Evolutionary conservation across 2,329 filamentous ascomycete genomes (phyloP).

Genomic region (Phialophora tarda): DNA sequence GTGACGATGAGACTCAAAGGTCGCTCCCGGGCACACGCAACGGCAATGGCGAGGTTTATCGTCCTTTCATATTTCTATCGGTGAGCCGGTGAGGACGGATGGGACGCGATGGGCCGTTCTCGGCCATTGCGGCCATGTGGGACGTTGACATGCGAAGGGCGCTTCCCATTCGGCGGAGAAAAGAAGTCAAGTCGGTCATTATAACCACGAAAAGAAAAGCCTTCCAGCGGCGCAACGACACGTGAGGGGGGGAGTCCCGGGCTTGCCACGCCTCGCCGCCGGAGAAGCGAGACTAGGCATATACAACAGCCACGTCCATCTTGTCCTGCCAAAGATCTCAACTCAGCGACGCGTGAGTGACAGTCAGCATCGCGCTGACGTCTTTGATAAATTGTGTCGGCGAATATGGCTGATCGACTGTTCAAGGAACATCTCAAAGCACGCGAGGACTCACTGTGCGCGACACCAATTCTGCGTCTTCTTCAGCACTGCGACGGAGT

Average conservation of each 20-base stretch:
- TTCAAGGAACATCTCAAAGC: too few species aligned
- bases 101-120: neutral
- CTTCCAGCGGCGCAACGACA: constrained; percentile 2
- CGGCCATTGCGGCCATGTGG: neutral
- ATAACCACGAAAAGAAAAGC: constrained; percentile 8
- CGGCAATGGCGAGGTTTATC: neutral
- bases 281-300: too few species aligned
- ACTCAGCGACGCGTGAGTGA: too few species aligned
- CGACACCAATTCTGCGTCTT: too few species aligned
- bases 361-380: too few species aligned
- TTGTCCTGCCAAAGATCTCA: too few species aligned
- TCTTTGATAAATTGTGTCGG: too few species aligned
- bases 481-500: too few species aligned
- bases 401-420: too few species aligned
- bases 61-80: constrained; percentile 4
- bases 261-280: neutral
- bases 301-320: too few species aligned
- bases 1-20: neutral
- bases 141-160: neutral
- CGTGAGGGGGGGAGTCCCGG: constrained; percentile 1
- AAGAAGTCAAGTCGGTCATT: neutral
- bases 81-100: constrained; percentile 1
- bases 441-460: too few species aligned
- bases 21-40: neutral
- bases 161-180: constrained; percentile 2